Evolutionary conservation across 1,284 basidiomycete genomes (phyloP).

Genomic region (Tausonia pullulans): DNA sequence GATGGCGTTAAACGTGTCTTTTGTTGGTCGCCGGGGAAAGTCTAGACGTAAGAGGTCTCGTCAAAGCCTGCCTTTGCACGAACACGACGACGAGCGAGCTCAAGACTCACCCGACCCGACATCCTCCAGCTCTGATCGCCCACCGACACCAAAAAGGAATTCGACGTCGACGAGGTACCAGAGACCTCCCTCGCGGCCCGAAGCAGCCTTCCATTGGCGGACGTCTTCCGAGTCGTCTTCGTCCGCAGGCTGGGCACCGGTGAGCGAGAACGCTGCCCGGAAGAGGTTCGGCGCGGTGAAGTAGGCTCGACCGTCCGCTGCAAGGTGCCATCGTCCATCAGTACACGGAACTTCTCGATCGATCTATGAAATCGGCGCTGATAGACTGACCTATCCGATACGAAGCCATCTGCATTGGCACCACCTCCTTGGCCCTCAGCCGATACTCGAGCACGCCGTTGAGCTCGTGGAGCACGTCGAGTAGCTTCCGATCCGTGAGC

Average conservation of each 20-base stretch:
- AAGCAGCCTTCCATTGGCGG: neutral
- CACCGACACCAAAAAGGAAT: conserved; percentile 62
- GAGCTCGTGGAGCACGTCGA: conserved; percentile 54
- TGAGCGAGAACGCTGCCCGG: conserved; percentile 57
- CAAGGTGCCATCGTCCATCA: neutral
- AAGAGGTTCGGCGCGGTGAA: conserved; percentile 67
- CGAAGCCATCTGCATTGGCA: conserved; percentile 61
- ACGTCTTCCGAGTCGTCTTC: conserved; percentile 37
- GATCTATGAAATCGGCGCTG: conserved; percentile 18
- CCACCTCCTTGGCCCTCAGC: conserved; percentile 56
- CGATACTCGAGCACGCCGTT: conserved; percentile 66
- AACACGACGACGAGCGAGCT: neutral
- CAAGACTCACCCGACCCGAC: conserved; percentile 13
- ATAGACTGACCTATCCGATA: conserved; percentile 53
- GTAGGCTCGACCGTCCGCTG: conserved; percentile 62
- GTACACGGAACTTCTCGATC: neutral
- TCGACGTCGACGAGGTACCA: conserved; percentile 74
- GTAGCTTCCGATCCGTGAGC: conserved; percentile 53
- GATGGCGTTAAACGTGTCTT: no score
- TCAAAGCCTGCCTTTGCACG: neutral
- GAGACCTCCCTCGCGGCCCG: neutral
- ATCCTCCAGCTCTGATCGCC: conserved; percentile 24
- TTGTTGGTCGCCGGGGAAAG: neutral
- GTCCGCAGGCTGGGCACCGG: conserved; percentile 46
- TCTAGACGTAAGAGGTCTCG: no score